Evolutionary conservation across 75 land plant species (phyloP).

Genomic region (Pinus tabuliformis): DNA sequence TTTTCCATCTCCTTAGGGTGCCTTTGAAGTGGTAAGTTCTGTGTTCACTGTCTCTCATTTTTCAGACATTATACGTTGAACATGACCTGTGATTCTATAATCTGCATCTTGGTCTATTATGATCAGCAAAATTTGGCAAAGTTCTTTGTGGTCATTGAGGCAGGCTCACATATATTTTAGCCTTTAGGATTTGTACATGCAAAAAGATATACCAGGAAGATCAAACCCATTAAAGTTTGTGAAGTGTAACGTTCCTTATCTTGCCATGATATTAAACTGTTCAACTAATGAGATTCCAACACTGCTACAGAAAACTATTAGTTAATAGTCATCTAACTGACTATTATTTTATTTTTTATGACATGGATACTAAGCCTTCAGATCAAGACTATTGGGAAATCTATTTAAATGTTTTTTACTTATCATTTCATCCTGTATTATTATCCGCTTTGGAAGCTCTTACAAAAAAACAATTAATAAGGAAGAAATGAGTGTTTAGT

Average conservation of each 20-base stretch:
- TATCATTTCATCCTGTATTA: neutral
- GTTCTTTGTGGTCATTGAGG: neutral
- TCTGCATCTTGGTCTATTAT: neutral
- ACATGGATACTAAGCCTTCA: neutral
- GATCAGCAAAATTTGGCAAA: neutral
- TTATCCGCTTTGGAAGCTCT: neutral
- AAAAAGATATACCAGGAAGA: neutral
- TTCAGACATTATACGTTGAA: neutral
- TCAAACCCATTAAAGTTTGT: neutral
- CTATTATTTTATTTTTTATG: no score
- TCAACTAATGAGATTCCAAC: neutral
- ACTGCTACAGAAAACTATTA: neutral
- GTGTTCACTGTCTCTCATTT: neutral
- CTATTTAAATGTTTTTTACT: neutral
- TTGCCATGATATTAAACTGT: neutral
- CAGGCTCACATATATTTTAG: conserved; percentile 6
- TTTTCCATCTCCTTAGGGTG: neutral
- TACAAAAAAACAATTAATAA: neutral
- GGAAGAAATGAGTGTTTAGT: neutral
- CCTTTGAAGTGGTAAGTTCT: neutral
- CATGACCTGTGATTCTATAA: neutral
- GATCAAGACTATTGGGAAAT: neutral
- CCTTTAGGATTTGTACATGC: neutral
- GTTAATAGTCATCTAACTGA: neutral
- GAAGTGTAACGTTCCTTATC: neutral